Conservation (phyloP, 2,329 filamentous ascomycete genomes). For the Epichloe gansuensis region DNA sequence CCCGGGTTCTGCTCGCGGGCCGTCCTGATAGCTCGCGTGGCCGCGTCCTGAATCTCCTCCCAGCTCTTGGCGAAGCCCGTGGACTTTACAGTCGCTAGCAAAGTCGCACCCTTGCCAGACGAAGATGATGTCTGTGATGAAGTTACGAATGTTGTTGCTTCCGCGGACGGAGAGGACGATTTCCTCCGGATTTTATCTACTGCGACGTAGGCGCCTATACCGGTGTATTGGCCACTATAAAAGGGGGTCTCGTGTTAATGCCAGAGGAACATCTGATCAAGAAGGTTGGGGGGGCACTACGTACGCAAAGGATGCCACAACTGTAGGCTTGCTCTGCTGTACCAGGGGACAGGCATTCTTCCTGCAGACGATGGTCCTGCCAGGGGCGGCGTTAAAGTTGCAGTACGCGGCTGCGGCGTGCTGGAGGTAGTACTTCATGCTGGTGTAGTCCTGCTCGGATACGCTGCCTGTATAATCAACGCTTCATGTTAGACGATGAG, state of each 20-base stretch:
- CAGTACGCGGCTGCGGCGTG: slow-evolving; percentile 42
- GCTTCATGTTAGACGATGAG: neutral
- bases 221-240: slow-evolving; percentile 27
- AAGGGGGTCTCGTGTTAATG: slow-evolving; percentile 2
- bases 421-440: slow-evolving; percentile 37
- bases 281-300: neutral
- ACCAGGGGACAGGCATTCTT: slow-evolving; percentile 31
- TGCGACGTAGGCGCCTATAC: slow-evolving; percentile 39
- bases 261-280: neutral
- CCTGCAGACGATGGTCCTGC: slow-evolving; percentile 31
- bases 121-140: slow-evolving; percentile 40
- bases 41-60: slow-evolving; percentile 34
- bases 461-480: slow-evolving; percentile 9
- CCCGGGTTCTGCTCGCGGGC: slow-evolving; percentile 34
- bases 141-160: slow-evolving; percentile 46
- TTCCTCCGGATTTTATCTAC: slow-evolving; percentile 34
- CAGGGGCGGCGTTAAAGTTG: slow-evolving; percentile 30
- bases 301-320: slow-evolving; percentile 31
- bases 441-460: slow-evolving; percentile 21
- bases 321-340: slow-evolving; percentile 28
- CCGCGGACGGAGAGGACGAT: slow-evolving; percentile 52
- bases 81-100: slow-evolving; percentile 34
- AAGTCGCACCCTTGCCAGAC: slow-evolving; percentile 17
- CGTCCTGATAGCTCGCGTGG: slow-evolving; percentile 29
- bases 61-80: slow-evolving; percentile 51